phyloP scores from a whole-genome alignment of 2,329 filamentous ascomycete species.

The Zasmidium cellare region DNA sequence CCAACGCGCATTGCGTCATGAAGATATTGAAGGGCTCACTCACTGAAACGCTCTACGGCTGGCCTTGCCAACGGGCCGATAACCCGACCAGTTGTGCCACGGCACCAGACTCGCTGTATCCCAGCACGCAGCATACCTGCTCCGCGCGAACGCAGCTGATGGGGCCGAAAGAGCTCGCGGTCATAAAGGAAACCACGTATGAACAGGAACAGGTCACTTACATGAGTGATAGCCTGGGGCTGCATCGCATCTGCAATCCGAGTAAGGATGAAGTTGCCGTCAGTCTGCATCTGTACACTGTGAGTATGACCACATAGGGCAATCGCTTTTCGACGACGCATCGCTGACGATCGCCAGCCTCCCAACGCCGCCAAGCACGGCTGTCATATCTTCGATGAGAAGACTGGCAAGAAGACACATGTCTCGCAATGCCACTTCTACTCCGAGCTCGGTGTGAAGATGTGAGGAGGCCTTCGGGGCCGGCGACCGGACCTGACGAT shows the following conservation, averaged over 20 bases:
- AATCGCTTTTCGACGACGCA: neutral
- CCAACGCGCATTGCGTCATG: conserved; percentile 88
- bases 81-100: conserved; percentile 28
- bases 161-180: conserved; percentile 38
- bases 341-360: conserved; percentile 65
- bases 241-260: conserved; percentile 80
- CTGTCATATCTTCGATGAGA: conserved; percentile 77
- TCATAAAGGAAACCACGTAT: conserved; percentile 58
- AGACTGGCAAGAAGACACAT: conserved; percentile 72
- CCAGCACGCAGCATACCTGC: conserved; percentile 31
- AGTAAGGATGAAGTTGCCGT: conserved; percentile 71
- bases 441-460: conserved; percentile 53
- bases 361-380: conserved; percentile 83
- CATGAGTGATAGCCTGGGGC: conserved; percentile 84
- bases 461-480: conserved; percentile 3
- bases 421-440: conserved; percentile 71
- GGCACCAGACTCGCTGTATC: conserved; percentile 27
- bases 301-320: conserved; percentile 38
- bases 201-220: conserved; percentile 76
- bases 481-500: neutral
- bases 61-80: conserved; percentile 55
- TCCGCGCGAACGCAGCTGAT: conserved; percentile 30
- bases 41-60: conserved; percentile 78
- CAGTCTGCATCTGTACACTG: conserved; percentile 66
- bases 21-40: conserved; percentile 77